Evolutionary conservation across 2,329 filamentous ascomycete genomes (phyloP).

Genomic region (Colletotrichum neosansevieriae): DNA sequence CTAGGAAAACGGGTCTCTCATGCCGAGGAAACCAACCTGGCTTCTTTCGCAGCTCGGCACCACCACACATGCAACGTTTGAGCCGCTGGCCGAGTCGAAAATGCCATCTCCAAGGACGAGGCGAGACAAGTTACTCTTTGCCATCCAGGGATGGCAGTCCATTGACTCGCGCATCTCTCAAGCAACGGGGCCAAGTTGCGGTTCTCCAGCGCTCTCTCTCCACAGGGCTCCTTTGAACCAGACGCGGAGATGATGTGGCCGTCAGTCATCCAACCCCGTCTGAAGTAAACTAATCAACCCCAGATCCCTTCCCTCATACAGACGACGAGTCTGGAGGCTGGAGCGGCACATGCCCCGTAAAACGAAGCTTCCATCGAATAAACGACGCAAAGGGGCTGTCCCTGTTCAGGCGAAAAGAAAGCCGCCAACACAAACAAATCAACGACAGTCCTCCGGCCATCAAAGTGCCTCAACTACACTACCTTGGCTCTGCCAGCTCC

Average conservation of each 20-base stretch:
- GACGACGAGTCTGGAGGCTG: background rate
- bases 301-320: background rate
- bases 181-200: background rate
- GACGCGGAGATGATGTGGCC: slow-evolving; percentile 9
- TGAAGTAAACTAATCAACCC: slow-evolving; percentile 20
- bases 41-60: too few species aligned
- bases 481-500: slow-evolving; percentile 25
- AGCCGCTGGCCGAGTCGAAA: too few species aligned
- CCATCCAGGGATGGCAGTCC: background rate
- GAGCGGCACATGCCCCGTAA: slow-evolving; percentile 4
- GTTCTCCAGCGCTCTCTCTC: background rate
- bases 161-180: slow-evolving; percentile 21
- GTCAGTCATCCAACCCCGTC: background rate
- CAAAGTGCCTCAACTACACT: background rate
- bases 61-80: background rate
- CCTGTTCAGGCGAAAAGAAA: slow-evolving; percentile 29
- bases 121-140: background rate
- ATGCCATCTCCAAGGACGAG: background rate
- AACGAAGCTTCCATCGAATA: slow-evolving; percentile 28
- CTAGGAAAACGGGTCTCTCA: background rate
- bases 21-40: slow-evolving; percentile 13
- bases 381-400: slow-evolving; percentile 8
- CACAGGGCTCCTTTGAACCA: background rate
- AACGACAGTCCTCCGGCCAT: background rate
- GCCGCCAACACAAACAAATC: slow-evolving; percentile 4